phyloP scores from a whole-genome alignment of 1,139 yeast species.

The Yamadazyma jaroonii region DNA sequence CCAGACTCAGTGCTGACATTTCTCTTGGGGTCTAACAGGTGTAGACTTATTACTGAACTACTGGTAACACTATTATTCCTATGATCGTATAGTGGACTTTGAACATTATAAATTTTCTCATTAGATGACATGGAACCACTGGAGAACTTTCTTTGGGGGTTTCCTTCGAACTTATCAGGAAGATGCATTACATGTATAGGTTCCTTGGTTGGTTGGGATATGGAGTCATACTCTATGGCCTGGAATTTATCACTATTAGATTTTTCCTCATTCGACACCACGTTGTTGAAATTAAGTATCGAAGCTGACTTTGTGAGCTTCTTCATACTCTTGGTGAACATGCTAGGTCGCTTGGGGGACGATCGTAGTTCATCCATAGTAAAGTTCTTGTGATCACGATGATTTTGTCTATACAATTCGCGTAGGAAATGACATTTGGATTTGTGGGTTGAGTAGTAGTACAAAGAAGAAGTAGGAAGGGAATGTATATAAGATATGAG shows the following conservation, averaged over 20 bases:
- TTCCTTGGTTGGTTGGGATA: conserved; percentile 21
- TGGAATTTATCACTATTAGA: conserved; percentile 5
- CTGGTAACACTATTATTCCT: conserved; percentile 15
- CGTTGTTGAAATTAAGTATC: conserved; percentile 16
- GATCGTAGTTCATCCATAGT: conserved; percentile 1
- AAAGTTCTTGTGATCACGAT: conserved; percentile 1
- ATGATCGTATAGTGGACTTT: conserved; percentile 5
- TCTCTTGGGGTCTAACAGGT: conserved; percentile 27
- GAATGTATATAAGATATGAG: too few species aligned
- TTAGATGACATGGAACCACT: conserved; percentile 15
- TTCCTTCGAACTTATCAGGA: conserved; percentile 17
- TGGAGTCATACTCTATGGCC: conserved; percentile 22
- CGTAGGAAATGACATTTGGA: too few species aligned
- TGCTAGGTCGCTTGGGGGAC: conserved; percentile 14
- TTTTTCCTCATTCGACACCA: neutral
- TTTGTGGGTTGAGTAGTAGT: too few species aligned
- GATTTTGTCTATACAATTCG: conserved; percentile 3
- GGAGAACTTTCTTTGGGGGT: conserved; percentile 16
- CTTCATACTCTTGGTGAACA: conserved; percentile 21
- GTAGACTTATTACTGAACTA: conserved; percentile 19
- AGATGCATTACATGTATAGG: conserved; percentile 31
- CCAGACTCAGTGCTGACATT: conserved; percentile 11
- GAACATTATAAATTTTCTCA: conserved; percentile 6
- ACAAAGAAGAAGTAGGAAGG: too few species aligned
- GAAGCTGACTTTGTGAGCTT: conserved; percentile 22